Conservation (phyloP, 2,329 filamentous ascomycete species). For the Fusarium guadeloupense region DNA sequence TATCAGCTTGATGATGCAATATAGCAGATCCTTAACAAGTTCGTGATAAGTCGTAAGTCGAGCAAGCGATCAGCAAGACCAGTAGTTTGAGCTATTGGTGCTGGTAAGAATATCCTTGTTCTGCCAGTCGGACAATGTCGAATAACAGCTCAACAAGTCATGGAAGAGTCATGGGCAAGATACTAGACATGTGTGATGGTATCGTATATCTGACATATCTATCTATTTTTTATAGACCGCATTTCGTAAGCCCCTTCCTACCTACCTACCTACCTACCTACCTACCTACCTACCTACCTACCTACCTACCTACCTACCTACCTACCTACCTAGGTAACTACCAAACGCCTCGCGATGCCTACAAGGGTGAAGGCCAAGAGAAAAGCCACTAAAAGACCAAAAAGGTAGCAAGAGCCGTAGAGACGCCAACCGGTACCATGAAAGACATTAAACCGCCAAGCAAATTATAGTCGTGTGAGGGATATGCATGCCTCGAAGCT, state of each 20-base stretch:
- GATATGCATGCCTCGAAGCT: neutral
- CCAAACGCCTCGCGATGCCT: constrained; percentile 34
- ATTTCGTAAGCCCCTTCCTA: neutral
- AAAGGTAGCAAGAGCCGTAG: neutral
- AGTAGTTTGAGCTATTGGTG: neutral
- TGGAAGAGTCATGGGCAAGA: neutral
- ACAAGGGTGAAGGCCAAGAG: neutral
- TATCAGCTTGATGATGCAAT: neutral
- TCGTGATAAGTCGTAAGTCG: neutral
- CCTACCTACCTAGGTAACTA: neutral
- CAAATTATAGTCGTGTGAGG: neutral
- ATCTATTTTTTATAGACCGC: constrained; percentile 4
- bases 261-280: neutral
- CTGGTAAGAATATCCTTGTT: neutral
- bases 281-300: neutral
- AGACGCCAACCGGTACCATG: neutral
- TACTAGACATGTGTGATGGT: neutral
- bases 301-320: neutral
- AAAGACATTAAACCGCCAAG: neutral
- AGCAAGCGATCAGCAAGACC: neutral
- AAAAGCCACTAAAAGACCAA: neutral
- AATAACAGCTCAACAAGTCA: too few species aligned
- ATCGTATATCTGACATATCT: constrained; percentile 10
- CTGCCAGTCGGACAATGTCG: too few species aligned
- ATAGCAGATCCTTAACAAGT: neutral